These are phyloP conservation scores for Otatea glauca DNA, from an alignment of 176 grass and related monocot species.

Conservation along the genomic window DNA sequence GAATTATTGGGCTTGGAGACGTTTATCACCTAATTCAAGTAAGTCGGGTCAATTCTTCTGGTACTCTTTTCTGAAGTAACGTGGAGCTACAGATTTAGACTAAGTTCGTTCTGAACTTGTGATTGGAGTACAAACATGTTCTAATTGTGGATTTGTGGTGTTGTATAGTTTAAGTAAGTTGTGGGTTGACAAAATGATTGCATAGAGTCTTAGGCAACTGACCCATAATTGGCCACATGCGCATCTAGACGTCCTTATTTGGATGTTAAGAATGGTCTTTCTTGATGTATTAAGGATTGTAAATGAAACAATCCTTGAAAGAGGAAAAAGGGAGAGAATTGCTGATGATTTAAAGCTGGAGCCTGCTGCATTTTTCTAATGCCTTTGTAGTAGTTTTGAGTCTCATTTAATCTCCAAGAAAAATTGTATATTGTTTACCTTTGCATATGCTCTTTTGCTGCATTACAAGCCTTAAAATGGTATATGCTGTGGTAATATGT, in stretches of 20 bases:
- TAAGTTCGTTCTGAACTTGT: not conserved
- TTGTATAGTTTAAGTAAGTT: not conserved
- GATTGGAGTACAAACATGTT: not conserved
- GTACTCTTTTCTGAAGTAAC: constrained; percentile 14
- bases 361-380: not conserved
- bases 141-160: not conserved
- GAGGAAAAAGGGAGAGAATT: not conserved
- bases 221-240: not conserved
- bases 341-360: not conserved
- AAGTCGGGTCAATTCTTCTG: not conserved
- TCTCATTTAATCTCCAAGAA: not conserved
- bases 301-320: constrained; percentile 2
- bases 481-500: not conserved
- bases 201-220: not conserved
- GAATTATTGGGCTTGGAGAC: constrained; percentile 20
- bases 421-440: not conserved
- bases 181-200: not conserved
- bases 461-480: not conserved
- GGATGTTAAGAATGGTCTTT: constrained; percentile 13
- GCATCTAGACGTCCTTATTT: not conserved
- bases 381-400: not conserved
- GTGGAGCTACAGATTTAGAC: not conserved
- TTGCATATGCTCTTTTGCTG: constrained; percentile 1
- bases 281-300: not conserved
- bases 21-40: constrained; percentile 27